Evolutionary conservation across 768 basidiomycete genomes (phyloP), one percentile per base, ranked within the genome.

Genomic region (Lactarius tabidus): DNA sequence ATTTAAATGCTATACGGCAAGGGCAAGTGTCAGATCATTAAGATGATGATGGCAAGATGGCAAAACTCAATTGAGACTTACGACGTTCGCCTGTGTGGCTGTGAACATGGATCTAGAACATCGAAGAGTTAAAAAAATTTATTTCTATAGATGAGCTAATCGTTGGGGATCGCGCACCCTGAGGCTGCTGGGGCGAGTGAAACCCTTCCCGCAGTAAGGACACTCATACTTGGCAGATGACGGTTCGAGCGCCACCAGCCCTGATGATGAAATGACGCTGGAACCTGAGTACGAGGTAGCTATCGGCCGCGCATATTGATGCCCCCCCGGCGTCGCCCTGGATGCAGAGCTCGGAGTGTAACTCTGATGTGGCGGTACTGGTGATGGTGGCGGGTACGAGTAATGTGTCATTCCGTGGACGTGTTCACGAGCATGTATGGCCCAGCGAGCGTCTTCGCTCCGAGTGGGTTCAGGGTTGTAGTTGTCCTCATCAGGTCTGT

Each of bases 1-100:
- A 93, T 52, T 81, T 77, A 75, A 89, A 91, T 10, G 91, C 91
- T 92, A 73, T 64, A 66, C 54, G 64, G 55, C 55, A 59, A 17
- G 20, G 3, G 18, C 28, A 51, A 64, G 68, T 20, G 52, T 52
- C 48, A 67, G 36, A 51, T 26, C 54, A 55, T 55, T 57, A 63
- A 63, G 63, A 64, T 38, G 64, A 62, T 62, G 60, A 57, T 20
- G 26, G 39, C 33, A 51, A 36, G 33, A 62, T 52, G 9, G 33
- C n/a, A 66, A 29, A 31, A 57, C 43, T 29, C 28, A 51, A 43
- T 14, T 41, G 38, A 29, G 20, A 79, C 87, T 80, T 73, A 92
- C 90, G 90, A 79, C 88, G 91, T 75, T 90, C 89, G 67, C 90
- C 90, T 0, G 90, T 91, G 75, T 93, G 90, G 70, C 89, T 91